Evolutionary conservation across 169 alveolate genomes (phyloP).

Genomic region (Hepatocystis sp.): DNA sequence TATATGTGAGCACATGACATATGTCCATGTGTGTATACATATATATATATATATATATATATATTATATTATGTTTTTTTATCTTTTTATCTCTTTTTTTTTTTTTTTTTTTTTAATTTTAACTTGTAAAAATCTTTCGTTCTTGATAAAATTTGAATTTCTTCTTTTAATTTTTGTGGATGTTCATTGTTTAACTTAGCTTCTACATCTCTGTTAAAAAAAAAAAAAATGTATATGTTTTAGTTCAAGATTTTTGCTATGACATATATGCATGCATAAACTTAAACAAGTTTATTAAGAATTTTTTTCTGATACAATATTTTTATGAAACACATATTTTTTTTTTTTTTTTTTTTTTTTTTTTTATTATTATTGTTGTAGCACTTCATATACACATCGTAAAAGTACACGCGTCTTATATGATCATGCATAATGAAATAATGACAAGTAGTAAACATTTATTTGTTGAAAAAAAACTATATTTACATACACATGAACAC

Average conservation of each 20-base stretch:
- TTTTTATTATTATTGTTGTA: too few species aligned
- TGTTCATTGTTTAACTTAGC: constrained; percentile 36
- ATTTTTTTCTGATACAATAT: too few species aligned
- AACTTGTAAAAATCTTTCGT: constrained; percentile 73
- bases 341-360: too few species aligned
- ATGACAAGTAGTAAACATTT: neutral
- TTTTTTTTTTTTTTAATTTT: constrained; percentile 4
- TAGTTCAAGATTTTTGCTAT: too few species aligned
- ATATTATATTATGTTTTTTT: neutral
- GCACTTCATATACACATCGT: too few species aligned
- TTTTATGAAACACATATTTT: too few species aligned
- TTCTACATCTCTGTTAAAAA: constrained; percentile 59
- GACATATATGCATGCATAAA: too few species aligned
- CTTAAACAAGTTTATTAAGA: too few species aligned
- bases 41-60: neutral
- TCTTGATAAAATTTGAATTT: constrained; percentile 53
- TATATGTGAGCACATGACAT: neutral
- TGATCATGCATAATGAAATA: neutral
- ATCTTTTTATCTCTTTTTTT: neutral
- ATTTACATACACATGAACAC: neutral
- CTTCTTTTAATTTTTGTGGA: constrained; percentile 67
- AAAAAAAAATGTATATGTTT: too few species aligned
- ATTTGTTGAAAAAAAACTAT: neutral
- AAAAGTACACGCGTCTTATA: too few species aligned
- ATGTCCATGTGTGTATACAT: too few species aligned